phyloP scores from a whole-genome alignment of 805 yeast species.

The Candida ulmi region DNA sequence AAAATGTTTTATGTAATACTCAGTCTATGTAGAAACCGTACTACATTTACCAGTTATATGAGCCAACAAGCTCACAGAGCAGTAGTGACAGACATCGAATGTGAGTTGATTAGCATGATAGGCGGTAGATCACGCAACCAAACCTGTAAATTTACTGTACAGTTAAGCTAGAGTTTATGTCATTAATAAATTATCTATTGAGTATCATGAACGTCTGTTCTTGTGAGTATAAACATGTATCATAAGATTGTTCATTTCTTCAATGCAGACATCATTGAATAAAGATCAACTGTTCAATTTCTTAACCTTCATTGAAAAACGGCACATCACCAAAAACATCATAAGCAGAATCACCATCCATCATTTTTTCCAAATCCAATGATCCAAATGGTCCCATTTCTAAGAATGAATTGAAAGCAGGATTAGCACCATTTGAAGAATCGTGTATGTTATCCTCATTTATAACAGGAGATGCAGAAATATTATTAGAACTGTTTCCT shows the following conservation, averaged over 20 bases:
- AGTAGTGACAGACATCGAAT: constrained; percentile 94
- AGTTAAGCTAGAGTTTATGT: too few relatives aligned
- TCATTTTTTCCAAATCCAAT: constrained; percentile 12
- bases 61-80: constrained; percentile 60
- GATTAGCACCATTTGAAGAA: not conserved
- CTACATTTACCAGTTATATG: too few relatives aligned
- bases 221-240: too few relatives aligned
- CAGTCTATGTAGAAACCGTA: too few relatives aligned
- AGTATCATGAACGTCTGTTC: too few relatives aligned
- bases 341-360: constrained; percentile 15
- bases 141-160: constrained; percentile 66
- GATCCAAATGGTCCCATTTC: constrained; percentile 9
- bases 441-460: not conserved
- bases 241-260: too few relatives aligned
- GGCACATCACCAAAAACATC: constrained; percentile 17
- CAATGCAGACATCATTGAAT: too few relatives aligned
- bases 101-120: constrained; percentile 75
- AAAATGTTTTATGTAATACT: too few relatives aligned
- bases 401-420: not conserved
- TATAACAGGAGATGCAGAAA: not conserved
- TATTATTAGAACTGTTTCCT: not conserved
- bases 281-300: too few relatives aligned
- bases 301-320: constrained; percentile 9
- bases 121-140: constrained; percentile 88
- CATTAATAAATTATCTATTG: too few relatives aligned